Base-by-base conservation (phyloP, 2,329 filamentous ascomycete genomes). In the Colletotrichum kahawae region DNA sequence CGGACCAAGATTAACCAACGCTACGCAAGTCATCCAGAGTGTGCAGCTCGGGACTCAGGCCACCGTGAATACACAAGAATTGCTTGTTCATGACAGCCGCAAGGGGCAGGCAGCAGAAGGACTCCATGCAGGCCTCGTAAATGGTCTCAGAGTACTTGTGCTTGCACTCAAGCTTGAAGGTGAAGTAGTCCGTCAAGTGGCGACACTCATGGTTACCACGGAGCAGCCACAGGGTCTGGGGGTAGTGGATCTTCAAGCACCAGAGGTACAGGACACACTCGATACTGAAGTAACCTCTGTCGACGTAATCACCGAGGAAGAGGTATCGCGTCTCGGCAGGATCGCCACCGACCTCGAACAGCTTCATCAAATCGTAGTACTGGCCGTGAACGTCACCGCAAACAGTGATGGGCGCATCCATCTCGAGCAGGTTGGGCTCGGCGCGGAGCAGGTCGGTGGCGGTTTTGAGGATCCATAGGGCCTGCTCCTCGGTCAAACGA, bases 51-150 rank as follows among this genome's bases (percentile, higher is more conserved):
- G 97, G 97, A 84, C 96, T 98, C 79, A 99, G 88, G 77, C 97
- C 97, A 82, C 97, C 97, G 84, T 99, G 97, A 80, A 99, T 98
- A 84, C 97, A 99, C 79, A 99, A 88, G 86, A 99, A 99, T 85
- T 99, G 97, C 90, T 99, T 99, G 91, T 99, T 99, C 97, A 99
- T 99, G 79, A 99, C 93, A 33, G 97, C 97, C 72, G 97, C 97
- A 80, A 99, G 89, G 34, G 97, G 97, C 77, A 99, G 88, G 78
- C 94, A 91, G 87, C 97, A 99, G 90, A 99, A 99, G 0, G 97
- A 97, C 78, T 99, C 96, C 92, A 98, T 98, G 87, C 97, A 98
- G 72, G 97, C 96, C 82, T 99, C 96, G 84, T 99, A 99, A 75
- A 99, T 91, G 78, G 91, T 91, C 87, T 98, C 97, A 38, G 95